Base-by-base conservation (phyloP, 768 basidiomycete genomes). In the Fistulinella prunicolor region DNA sequence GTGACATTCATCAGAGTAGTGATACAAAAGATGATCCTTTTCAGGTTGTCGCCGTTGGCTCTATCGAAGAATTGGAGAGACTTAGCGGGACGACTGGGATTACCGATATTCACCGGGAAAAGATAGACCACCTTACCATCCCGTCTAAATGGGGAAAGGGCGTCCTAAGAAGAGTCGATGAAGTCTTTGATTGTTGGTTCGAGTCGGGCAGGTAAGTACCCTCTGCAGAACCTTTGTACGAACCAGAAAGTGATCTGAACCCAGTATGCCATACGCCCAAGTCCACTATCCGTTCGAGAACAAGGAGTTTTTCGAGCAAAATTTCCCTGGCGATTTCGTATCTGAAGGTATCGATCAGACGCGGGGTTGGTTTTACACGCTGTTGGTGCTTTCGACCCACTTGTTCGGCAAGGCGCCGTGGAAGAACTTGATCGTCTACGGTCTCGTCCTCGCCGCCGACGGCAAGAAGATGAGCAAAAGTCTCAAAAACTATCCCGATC, bases 401-500 rank as follows among this genome's bases (percentile, higher is more conserved):
- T 76, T 99, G 43, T 97, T 96, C 62, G 87, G 86, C 38, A 83
- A 70, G 47, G 95, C 96, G 2, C 95, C 96, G 4, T 98, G 96
- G 95, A 92, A 94, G 74, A 99, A 99, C 68, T 72, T 99, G 59
- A 96, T 98, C 53, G 92, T 94, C 38, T 91, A 87, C 30, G 96
- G 96, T 54, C 83, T 98, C 45, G 93, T 99, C 28, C 84, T 99
- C 42, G 96, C 95, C 38, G 85, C 85, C 2, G 94, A 99, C 59
- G 96, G 96, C 46, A 96, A 94, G 78, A 99, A 99, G 75, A 99
- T 99, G 96, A 94, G 90, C 72, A 99, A 99, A 73, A 94, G 90
- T 68, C 71, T 94, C 49, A 85, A 84, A 68, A 99, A 99, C 70
- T 99, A 94, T 67, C 94, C 96, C 21, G 96, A 99, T 66, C 96